Evolutionary conservation across 306 rosid species (phyloP).

Genomic region (Begonia masoniana): DNA sequence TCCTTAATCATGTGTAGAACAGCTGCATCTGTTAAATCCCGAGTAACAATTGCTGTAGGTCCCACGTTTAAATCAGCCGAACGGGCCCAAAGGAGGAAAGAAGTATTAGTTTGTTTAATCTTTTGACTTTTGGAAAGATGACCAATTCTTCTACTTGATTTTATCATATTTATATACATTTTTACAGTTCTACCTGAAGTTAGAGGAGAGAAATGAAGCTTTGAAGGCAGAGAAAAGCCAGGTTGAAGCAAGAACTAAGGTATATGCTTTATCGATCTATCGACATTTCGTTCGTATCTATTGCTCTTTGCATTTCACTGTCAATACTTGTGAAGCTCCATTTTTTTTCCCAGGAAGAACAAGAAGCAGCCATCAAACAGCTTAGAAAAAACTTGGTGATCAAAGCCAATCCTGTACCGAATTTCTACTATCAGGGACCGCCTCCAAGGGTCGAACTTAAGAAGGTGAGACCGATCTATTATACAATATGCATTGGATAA

Average conservation of each 20-base stretch:
- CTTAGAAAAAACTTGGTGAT: slow-evolving; percentile 73
- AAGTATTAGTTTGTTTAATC: slow-evolving; percentile 22
- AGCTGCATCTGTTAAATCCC: slow-evolving; percentile 50
- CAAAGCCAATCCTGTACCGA: slow-evolving; percentile 93
- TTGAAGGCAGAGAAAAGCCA: slow-evolving; percentile 72
- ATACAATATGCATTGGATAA: too few relatives aligned
- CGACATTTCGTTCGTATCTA: too few relatives aligned
- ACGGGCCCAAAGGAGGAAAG: slow-evolving; percentile 87
- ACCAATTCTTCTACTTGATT: slow-evolving; percentile 4
- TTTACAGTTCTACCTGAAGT: slow-evolving; percentile 59
- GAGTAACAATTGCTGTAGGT: slow-evolving; percentile 80
- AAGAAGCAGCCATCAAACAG: slow-evolving; percentile 76
- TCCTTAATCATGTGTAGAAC: slow-evolving; percentile 51
- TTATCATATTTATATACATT: slow-evolving; percentile 3
- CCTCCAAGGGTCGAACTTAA: slow-evolving; percentile 75
- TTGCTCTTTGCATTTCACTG: too few relatives aligned
- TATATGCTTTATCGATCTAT: slow-evolving; percentile 6
- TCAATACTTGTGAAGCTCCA: background rate
- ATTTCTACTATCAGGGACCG: slow-evolving; percentile 80
- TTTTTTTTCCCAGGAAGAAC: slow-evolving; percentile 64
- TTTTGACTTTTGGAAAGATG: slow-evolving; percentile 7
- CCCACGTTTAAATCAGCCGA: slow-evolving; percentile 46
- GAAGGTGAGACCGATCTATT: slow-evolving; percentile 41
- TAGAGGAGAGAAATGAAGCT: slow-evolving; percentile 89
- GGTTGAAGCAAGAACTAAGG: slow-evolving; percentile 73